Evolutionary conservation across 441 rosid genomes (phyloP), one percentile per base, ranked within the genome.

Genomic region (Arabidopsis hybrid): DNA sequence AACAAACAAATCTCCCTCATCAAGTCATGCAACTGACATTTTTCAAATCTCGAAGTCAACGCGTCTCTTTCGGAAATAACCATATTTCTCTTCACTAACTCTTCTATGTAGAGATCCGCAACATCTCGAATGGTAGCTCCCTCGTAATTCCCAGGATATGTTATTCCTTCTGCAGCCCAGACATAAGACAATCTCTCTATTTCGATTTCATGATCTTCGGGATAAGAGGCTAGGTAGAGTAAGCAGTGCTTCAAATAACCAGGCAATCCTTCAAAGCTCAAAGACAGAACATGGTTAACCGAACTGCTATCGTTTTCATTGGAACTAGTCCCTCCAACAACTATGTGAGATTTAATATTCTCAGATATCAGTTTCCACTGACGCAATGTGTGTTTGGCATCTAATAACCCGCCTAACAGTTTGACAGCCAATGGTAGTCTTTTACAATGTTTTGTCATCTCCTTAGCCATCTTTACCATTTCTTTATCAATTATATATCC

Each of bases 131-230:
- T 12, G 2, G 18, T n/a, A 6, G 8, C 50, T 45, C 50, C 18
- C 14, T 45, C n/a, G 50, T 45, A 6, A 13, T 12, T 0, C 8
- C 16, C 2, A 6, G 50, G 17, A 16, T 45, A 13, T 45, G 7
- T 13, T 45, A 45, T n/a, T 45, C 50, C 50, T 53, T 82, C 83
- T 6, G 74, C 80, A n/a, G 74, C 72, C 83, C 81, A 80, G 7
- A 51, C 17, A 13, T 58, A 36, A 7, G 79, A 71, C 7, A 82
- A 4, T 0, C 7, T 16, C 1, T 21, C 49, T 8, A 63, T 35
- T 1, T 8, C 1, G 7, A 78, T 69, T 45, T 4, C 12, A 34
- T 42, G 21, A 43, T 76, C 75, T 51, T 79, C 73, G 11, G 78
- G 85, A 14, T 61, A 79, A 16, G 76, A 79, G 4, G 74, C 67